Evolutionary conservation across 1,284 basidiomycete species (phyloP).

Genomic region (Xerocomus nothofagi): DNA sequence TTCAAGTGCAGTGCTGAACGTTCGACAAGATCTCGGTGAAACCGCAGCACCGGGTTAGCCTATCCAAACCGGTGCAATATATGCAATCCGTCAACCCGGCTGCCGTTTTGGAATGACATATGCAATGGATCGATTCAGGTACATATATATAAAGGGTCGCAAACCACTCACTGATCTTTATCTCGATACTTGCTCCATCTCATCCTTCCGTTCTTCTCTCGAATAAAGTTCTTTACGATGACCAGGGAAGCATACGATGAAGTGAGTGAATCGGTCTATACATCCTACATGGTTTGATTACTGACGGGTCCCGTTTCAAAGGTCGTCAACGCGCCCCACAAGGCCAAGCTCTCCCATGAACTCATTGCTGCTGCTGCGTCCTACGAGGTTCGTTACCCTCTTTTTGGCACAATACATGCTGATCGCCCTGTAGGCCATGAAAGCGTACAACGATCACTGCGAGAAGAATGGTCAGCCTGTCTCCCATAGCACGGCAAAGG

Average conservation of each 20-base stretch:
- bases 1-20: too few relatives aligned
- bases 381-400: conserved; percentile 18
- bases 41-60: background rate
- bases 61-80: conserved; percentile 4
- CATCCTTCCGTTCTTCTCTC: background rate
- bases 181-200: conserved; percentile 1
- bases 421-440: conserved; percentile 26
- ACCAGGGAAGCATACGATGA: conserved; percentile 14
- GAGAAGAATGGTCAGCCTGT: conserved; percentile 16
- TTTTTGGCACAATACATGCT: background rate
- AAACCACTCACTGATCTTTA: conserved; percentile 14
- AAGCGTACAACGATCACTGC: conserved; percentile 26
- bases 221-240: conserved; percentile 13
- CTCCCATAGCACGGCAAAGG: conserved; percentile 22
- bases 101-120: background rate
- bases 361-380: conserved; percentile 32
- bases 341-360: conserved; percentile 32
- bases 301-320: conserved; percentile 17
- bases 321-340: conserved; percentile 38
- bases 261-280: conserved; percentile 7
- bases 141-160: conserved; percentile 20
- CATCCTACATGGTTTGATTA: background rate
- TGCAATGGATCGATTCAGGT: too few relatives aligned
- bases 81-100: background rate
- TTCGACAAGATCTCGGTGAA: too few relatives aligned